Percentiles rank a stretch among this genome's conserved stretches.
phyloP scores from a whole-genome alignment of 805 yeast genomes.

The Henningerozyma blattae region DNA sequence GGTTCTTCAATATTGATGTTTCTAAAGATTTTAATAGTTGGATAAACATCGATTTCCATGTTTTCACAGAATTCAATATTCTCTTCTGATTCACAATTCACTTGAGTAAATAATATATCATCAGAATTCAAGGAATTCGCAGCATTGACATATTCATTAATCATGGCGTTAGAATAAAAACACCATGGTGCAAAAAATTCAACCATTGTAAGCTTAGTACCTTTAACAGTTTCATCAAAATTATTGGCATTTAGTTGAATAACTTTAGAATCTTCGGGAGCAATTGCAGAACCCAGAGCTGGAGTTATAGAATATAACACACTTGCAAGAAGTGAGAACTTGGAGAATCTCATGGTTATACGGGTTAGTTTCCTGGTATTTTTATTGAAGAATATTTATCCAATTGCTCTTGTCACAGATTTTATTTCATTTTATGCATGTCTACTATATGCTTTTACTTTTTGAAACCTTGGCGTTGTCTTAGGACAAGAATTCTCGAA shows the following conservation, averaged over 20 bases:
- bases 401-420: too few relatives aligned
- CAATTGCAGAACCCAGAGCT: neutral
- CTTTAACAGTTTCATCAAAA: conserved; percentile 32
- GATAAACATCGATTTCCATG: conserved; percentile 44
- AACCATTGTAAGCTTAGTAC: conserved; percentile 67
- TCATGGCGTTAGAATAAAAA: conserved; percentile 82
- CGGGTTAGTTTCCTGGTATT: too few relatives aligned
- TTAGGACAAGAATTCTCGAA: too few relatives aligned
- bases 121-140: conserved; percentile 63
- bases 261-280: conserved; percentile 59
- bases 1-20: conserved; percentile 25
- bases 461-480: too few relatives aligned
- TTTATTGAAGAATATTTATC: too few relatives aligned
- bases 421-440: too few relatives aligned
- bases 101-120: conserved; percentile 32
- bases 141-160: conserved; percentile 65
- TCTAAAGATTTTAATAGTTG: conserved; percentile 65
- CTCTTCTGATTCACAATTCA: conserved; percentile 72
- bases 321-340: too few relatives aligned
- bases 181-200: conserved; percentile 97
- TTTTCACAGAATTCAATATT: conserved; percentile 1
- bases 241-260: conserved; percentile 59
- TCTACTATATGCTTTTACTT: too few relatives aligned
- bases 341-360: too few relatives aligned
- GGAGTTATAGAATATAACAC: too few relatives aligned